A percentile compares a stretch with the other conserved stretches of the same genome.
These are phyloP conservation scores for Boletus holoroseus DNA, from an alignment of 1,284 basidiomycete species.

Conservation along the genomic window DNA sequence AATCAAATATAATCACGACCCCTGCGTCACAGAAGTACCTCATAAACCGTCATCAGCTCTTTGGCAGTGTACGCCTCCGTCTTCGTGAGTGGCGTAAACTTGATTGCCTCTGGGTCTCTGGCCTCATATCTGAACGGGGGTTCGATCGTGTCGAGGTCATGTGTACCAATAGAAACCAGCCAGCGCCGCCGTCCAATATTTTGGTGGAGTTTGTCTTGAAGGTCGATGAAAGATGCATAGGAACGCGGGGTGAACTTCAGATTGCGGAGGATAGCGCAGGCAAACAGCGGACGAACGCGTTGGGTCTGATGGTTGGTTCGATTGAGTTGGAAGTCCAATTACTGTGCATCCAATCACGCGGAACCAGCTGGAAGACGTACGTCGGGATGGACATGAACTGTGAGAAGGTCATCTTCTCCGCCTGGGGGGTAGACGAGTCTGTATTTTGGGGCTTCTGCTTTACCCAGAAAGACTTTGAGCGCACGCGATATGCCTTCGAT, in stretches of 20 bases:
- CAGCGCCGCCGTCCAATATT: conserved; percentile 90
- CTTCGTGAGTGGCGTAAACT: conserved; percentile 72
- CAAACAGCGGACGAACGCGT: conserved; percentile 86
- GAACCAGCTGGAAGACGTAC: conserved; percentile 39
- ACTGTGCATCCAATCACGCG: neutral
- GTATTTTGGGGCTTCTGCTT: conserved; percentile 67
- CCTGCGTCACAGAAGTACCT: conserved; percentile 48
- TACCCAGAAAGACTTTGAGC: conserved; percentile 80
- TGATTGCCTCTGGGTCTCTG: conserved; percentile 79
- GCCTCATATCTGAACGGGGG: conserved; percentile 93
- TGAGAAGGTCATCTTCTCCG: conserved; percentile 62
- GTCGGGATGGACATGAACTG: conserved; percentile 63
- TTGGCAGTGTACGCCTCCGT: conserved; percentile 59
- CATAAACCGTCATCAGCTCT: conserved; percentile 82
- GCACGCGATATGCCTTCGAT: conserved; percentile 93
- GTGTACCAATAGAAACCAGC: conserved; percentile 95
- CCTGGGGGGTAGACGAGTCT: conserved; percentile 63
- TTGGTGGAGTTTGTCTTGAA: conserved; percentile 97
- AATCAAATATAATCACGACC: neutral
- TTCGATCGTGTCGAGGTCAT: conserved; percentile 89
- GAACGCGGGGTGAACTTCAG: conserved; percentile 83
- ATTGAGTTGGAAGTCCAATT: neutral
- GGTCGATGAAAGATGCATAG: conserved; percentile 96
- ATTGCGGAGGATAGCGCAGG: conserved; percentile 86
- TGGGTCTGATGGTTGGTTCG: conserved; percentile 48